phyloP scores from a whole-genome alignment of 1,284 basidiomycete genomes.

The Bothia castanella region DNA sequence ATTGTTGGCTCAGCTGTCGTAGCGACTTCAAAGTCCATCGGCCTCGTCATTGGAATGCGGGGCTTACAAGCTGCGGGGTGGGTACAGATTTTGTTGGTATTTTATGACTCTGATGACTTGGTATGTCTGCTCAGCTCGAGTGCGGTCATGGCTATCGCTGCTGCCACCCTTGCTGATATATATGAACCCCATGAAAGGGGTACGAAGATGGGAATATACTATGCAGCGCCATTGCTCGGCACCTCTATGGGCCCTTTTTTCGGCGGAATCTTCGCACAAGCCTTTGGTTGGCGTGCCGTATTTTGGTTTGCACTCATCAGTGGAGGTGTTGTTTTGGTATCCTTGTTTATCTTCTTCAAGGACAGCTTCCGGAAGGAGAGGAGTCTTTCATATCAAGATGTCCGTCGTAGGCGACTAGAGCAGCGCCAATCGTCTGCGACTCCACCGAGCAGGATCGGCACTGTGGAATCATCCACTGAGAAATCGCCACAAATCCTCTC shows the following conservation, averaged over 20 bases:
- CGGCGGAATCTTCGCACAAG: slow-evolving; percentile 67
- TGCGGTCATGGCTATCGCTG: slow-evolving; percentile 76
- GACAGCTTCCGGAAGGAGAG: slow-evolving; percentile 84
- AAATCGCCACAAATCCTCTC: slow-evolving; percentile 1
- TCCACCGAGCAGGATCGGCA: background rate
- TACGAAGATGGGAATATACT: slow-evolving; percentile 76
- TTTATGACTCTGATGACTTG: background rate
- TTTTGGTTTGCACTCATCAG: slow-evolving; percentile 79
- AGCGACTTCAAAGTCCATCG: slow-evolving; percentile 60
- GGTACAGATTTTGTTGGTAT: background rate
- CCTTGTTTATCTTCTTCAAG: slow-evolving; percentile 66
- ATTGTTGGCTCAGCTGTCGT: slow-evolving; percentile 62
- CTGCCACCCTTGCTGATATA: slow-evolving; percentile 79
- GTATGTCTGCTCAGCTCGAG: slow-evolving; percentile 49
- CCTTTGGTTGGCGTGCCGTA: slow-evolving; percentile 73
- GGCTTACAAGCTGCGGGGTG: slow-evolving; percentile 64
- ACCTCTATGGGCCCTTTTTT: slow-evolving; percentile 67
- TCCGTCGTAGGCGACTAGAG: slow-evolving; percentile 37
- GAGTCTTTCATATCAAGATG: slow-evolving; percentile 70
- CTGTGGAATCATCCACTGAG: background rate
- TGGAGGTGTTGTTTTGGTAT: slow-evolving; percentile 50
- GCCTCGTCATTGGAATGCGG: slow-evolving; percentile 70
- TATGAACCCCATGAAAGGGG: slow-evolving; percentile 79
- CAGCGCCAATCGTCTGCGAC: slow-evolving; percentile 1
- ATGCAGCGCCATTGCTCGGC: slow-evolving; percentile 59